A percentile compares a stretch with the other conserved stretches of the same genome.
These are phyloP conservation scores for Takakia lepidozioides DNA, from an alignment of 225 moss, liverwort and hornwort species.

Conservation along the genomic window DNA sequence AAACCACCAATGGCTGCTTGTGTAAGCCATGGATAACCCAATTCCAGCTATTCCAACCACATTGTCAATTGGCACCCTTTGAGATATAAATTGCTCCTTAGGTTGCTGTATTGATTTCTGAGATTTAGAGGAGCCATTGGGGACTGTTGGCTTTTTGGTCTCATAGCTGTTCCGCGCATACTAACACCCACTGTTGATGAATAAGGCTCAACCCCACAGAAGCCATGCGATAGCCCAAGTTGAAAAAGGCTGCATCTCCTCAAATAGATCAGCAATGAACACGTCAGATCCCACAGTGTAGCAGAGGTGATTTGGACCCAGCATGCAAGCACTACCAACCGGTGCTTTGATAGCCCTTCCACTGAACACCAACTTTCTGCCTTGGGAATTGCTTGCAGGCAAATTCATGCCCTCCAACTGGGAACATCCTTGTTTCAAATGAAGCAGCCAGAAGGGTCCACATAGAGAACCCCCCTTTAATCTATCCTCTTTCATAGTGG, in stretches of 20 bases:
- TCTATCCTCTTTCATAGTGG: conserved; percentile 12
- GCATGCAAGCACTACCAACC: conserved; percentile 52
- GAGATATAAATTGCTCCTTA: too few species aligned
- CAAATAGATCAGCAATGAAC: conserved; percentile 34
- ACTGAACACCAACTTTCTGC: conserved; percentile 19
- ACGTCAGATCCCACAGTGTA: conserved; percentile 37
- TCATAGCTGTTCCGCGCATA: too few species aligned
- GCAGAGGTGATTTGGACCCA: conserved; percentile 51
- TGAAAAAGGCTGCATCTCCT: conserved; percentile 7
- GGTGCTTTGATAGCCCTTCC: conserved; percentile 37
- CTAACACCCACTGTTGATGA: too few species aligned
- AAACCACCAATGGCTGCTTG: conserved; percentile 55
- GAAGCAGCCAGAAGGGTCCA: conserved; percentile 26
- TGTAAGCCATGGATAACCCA: conserved; percentile 19
- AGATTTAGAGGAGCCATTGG: neutral
- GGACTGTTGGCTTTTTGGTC: neutral
- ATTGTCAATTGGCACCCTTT: too few species aligned
- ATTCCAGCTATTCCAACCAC: too few species aligned
- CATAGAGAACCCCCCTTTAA: conserved; percentile 16
- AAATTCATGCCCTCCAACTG: conserved; percentile 6
- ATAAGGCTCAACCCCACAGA: too few species aligned
- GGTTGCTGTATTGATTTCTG: too few species aligned
- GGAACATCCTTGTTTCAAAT: conserved; percentile 12
- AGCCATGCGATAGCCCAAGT: too few species aligned
- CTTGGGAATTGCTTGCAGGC: conserved; percentile 11